Conservation (phyloP, 2,329 filamentous ascomycete species). For the Remersonia thermophila region DNA sequence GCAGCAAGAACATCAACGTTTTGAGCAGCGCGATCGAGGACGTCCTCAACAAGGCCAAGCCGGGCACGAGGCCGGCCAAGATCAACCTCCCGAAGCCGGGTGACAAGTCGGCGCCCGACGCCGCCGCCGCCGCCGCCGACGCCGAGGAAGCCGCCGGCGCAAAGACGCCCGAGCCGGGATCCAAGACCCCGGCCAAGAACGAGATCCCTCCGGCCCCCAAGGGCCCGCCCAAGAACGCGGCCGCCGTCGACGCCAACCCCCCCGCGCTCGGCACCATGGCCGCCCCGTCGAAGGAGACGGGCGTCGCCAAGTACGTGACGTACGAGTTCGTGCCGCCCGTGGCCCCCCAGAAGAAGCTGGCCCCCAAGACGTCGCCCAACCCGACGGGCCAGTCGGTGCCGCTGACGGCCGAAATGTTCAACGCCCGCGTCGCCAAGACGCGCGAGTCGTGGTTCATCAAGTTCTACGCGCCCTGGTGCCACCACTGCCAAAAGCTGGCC, state of each 20-base stretch:
- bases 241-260: neutral
- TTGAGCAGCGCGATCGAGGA: constrained; percentile 64
- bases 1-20: constrained; percentile 52
- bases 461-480: constrained; percentile 96
- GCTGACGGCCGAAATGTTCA: constrained; percentile 75
- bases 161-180: neutral
- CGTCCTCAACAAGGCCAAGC: constrained; percentile 63
- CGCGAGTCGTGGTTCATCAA: constrained; percentile 97
- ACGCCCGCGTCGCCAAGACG: constrained; percentile 71
- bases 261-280: neutral
- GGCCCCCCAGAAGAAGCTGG: constrained; percentile 32
- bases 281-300: constrained; percentile 16
- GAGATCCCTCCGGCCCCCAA: neutral
- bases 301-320: constrained; percentile 17
- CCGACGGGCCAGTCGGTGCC: constrained; percentile 60
- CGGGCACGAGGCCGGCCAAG: constrained; percentile 61
- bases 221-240: no score
- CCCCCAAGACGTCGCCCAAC: constrained; percentile 53
- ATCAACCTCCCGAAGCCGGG: constrained; percentile 61
- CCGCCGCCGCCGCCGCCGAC: neutral
- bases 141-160: constrained; percentile 1
- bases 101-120: constrained; percentile 28
- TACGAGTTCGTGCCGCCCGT: constrained; percentile 12
- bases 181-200: no score
- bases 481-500: constrained; percentile 85